phyloP scores from a whole-genome alignment of 208 protist species.

The Leishmania lainsoni region DNA sequence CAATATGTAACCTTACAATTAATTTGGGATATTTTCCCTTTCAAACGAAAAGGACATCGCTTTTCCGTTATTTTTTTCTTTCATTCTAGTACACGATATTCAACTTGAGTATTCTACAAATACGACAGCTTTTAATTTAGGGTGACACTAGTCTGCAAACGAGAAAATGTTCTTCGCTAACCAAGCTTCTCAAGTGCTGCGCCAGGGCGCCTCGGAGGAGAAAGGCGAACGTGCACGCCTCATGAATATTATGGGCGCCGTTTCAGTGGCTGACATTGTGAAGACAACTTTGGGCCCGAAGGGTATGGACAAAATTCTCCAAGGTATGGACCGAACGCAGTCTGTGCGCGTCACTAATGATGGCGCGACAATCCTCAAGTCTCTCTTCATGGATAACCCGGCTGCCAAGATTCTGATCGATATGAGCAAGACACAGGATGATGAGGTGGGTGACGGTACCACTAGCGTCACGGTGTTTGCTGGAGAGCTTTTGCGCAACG shows the following conservation, averaged over 20 bases:
- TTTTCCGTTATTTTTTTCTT: constrained; percentile 20
- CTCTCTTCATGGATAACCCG: constrained; percentile 98
- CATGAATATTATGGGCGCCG: constrained; percentile 92
- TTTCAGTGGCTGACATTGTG: constrained; percentile 97
- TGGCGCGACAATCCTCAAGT: constrained; percentile 99
- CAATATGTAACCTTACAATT: not conserved
- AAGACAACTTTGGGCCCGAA: constrained; percentile 99
- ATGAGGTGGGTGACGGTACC: constrained; percentile 99
- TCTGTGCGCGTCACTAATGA: constrained; percentile 99
- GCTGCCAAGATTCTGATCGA: constrained; percentile 99
- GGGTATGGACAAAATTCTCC: constrained; percentile 99
- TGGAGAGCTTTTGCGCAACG: constrained; percentile 98
- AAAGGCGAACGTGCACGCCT: constrained; percentile 93
- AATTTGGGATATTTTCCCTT: not conserved
- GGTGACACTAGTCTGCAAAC: not conserved
- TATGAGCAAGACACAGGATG: constrained; percentile 99
- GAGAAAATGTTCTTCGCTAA: constrained; percentile 77
- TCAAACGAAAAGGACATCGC: not conserved
- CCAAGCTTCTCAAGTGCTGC: constrained; percentile 80
- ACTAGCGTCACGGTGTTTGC: constrained; percentile 99
- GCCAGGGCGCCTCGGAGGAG: constrained; percentile 89
- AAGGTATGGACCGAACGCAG: constrained; percentile 76
- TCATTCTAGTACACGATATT: constrained; percentile 11
- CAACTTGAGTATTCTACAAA: not conserved
- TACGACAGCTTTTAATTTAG: constrained; percentile 6